Evolutionary conservation across 179 eudicot species (phyloP), one percentile per base, ranked within the genome.

Genomic region (Silene vulgaris): DNA sequence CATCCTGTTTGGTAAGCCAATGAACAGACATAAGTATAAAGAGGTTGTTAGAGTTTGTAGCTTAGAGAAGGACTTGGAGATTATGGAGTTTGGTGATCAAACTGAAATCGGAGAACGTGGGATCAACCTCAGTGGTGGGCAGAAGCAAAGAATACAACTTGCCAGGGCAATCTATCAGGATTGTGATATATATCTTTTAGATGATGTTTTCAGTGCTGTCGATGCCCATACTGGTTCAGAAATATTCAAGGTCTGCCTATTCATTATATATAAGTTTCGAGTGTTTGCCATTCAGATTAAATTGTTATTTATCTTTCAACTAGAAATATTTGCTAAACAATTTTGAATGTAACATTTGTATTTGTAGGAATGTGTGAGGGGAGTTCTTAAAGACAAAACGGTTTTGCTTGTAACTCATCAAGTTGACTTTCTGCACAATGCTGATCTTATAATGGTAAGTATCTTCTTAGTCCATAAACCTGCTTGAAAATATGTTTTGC

Each of bases 71-170:
- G 98, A 94, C 79, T 71, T 94, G 82, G 96, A 92, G 77, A 88
- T 90, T 86, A 94, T 94, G 98, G 97, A 94, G 72, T 91, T 82
- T 54, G 98, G 98, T 16, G 98, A 94, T 80, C 94, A 92, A 79
- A 94, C 98, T 14, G 98, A 94, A 86, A 94, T 94, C 8, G 98
- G 98, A 66, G 98, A 94, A 80, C 98, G 98, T 29, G 98, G 97
- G 4, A 94, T 94, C 77, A 94, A 94, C 76, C 89, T 94, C 52
- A 94, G 98, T 73, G 98, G 98, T 30, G 98, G 98, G 23, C 98
- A 93, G 80, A 93, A 93, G 85, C 98, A 93, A 81, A 74, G 98
- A 43, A 88, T 91, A 62, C 98, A 94, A 69, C 96, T 94, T 5
- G 98, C 98, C 2, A 75, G 98, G 76, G 98, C 98, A 72, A 91